Evolutionary conservation across 2,329 filamentous ascomycete genomes (phyloP).

Genomic region (Alternaria tenuissima): DNA sequence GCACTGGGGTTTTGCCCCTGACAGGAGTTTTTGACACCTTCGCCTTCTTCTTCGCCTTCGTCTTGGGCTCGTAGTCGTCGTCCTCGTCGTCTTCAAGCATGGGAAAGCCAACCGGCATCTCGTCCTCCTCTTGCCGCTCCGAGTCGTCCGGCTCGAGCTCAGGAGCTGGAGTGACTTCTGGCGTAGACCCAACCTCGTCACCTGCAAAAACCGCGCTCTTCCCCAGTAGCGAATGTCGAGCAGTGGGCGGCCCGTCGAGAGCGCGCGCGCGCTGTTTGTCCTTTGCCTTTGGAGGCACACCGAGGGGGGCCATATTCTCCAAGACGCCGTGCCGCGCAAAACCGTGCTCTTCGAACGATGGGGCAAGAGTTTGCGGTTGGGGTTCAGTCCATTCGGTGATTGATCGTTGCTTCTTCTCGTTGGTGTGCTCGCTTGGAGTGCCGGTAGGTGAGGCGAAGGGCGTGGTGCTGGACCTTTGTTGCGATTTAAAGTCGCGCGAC

Average conservation of each 20-base stretch:
- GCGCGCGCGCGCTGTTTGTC: slow-evolving; percentile 64
- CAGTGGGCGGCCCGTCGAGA: slow-evolving; percentile 45
- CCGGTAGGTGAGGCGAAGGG: slow-evolving; percentile 44
- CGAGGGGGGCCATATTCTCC: slow-evolving; percentile 84
- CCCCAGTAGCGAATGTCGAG: slow-evolving; percentile 52
- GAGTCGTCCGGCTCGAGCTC: slow-evolving; percentile 52
- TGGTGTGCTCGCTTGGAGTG: slow-evolving; percentile 37
- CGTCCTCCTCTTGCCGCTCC: slow-evolving; percentile 50
- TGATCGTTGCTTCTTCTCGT: slow-evolving; percentile 48
- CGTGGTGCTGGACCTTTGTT: slow-evolving; percentile 46
- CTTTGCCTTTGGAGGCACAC: slow-evolving; percentile 71
- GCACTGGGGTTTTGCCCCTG: slow-evolving; percentile 46
- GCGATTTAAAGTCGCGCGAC: slow-evolving; percentile 29
- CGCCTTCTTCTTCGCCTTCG: slow-evolving; percentile 45
- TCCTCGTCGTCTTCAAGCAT: slow-evolving; percentile 56
- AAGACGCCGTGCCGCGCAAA: slow-evolving; percentile 78
- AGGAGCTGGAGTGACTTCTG: slow-evolving; percentile 54
- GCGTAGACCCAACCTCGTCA: slow-evolving; percentile 56
- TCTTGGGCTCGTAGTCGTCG: slow-evolving; percentile 55
- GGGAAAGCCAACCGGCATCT: slow-evolving; percentile 39
- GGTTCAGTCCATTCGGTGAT: slow-evolving; percentile 66
- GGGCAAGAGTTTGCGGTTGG: slow-evolving; percentile 59
- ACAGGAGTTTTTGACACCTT: slow-evolving; percentile 42
- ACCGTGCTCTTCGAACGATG: slow-evolving; percentile 81
- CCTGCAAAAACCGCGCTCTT: slow-evolving; percentile 49